Evolutionary conservation across 345 rosid genomes (phyloP).

Genomic region (Citropsis articulata): DNA sequence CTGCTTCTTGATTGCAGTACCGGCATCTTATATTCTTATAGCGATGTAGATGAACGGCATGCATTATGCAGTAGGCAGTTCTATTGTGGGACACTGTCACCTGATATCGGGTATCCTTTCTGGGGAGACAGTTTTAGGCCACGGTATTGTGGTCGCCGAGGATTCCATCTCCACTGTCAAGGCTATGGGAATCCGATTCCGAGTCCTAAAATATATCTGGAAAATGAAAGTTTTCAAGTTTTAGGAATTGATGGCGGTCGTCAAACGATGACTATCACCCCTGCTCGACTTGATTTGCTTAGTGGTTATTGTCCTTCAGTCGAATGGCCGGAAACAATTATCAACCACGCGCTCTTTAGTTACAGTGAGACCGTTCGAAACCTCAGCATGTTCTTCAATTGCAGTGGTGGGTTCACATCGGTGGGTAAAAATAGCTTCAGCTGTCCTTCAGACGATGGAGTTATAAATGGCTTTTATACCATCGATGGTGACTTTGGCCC

Average conservation of each 20-base stretch:
- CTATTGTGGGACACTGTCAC: neutral
- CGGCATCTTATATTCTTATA: neutral
- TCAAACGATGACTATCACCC: slow-evolving; percentile 20
- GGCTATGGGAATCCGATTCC: no score
- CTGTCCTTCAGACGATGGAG: neutral
- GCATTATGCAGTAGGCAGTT: neutral
- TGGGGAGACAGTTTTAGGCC: slow-evolving; percentile 32
- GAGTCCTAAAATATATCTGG: neutral
- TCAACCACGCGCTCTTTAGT: neutral
- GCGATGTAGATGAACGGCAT: neutral
- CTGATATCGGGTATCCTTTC: slow-evolving; percentile 36
- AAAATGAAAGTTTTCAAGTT: neutral
- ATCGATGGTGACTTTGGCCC: neutral
- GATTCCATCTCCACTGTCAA: slow-evolving; percentile 31
- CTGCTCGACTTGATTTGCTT: slow-evolving; percentile 13
- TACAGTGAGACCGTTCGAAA: neutral
- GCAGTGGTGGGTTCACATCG: neutral
- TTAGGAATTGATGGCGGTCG: neutral
- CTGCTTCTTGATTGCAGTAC: neutral
- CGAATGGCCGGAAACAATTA: neutral
- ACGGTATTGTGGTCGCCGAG: slow-evolving; percentile 26
- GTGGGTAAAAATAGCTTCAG: neutral
- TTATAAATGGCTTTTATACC: neutral
- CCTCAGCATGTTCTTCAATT: slow-evolving; percentile 25
- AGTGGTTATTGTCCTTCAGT: no score